Evolutionary conservation across 2,329 filamentous ascomycete genomes (phyloP).

Genomic region (Xylariaceae sp.): DNA sequence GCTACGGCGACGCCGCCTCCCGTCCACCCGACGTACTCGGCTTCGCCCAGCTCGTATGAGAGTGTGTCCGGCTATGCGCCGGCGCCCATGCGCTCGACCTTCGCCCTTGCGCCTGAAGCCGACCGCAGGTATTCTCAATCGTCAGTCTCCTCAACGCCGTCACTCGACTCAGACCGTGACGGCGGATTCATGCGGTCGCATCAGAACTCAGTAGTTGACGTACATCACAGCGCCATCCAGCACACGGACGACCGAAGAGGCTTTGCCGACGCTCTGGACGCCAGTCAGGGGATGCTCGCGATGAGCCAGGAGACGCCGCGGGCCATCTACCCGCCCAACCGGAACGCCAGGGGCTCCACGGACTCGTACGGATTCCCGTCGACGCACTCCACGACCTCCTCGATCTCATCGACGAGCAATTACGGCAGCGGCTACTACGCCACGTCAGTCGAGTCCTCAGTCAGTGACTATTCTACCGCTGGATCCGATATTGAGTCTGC

Average conservation of each 20-base stretch:
- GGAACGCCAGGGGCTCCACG: constrained; percentile 61
- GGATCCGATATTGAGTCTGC: constrained; percentile 81
- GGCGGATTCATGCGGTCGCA: constrained; percentile 37
- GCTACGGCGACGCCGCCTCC: constrained; percentile 63
- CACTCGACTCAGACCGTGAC: constrained; percentile 41
- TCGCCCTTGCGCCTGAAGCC: constrained; percentile 52
- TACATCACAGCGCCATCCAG: constrained; percentile 51
- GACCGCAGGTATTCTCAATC: constrained; percentile 75
- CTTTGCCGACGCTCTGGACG: constrained; percentile 86
- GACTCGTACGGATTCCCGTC: constrained; percentile 92
- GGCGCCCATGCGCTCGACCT: constrained; percentile 56
- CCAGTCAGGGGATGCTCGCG: constrained; percentile 88
- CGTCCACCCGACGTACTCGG: constrained; percentile 59
- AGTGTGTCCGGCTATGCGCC: constrained; percentile 65
- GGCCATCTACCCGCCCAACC: constrained; percentile 73
- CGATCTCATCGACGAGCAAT: constrained; percentile 75
- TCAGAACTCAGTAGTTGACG: constrained; percentile 62
- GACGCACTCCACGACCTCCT: constrained; percentile 78
- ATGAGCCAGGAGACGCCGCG: constrained; percentile 93
- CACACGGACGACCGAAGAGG: constrained; percentile 58
- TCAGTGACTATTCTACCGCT: constrained; percentile 88
- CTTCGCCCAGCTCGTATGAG: constrained; percentile 67
- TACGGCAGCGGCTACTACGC: constrained; percentile 81
- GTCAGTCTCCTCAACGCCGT: constrained; percentile 61
- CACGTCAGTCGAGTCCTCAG: constrained; percentile 74